Conservation (phyloP, 1,284 basidiomycete genomes). For the Leucoagaricus sp. region DNA sequence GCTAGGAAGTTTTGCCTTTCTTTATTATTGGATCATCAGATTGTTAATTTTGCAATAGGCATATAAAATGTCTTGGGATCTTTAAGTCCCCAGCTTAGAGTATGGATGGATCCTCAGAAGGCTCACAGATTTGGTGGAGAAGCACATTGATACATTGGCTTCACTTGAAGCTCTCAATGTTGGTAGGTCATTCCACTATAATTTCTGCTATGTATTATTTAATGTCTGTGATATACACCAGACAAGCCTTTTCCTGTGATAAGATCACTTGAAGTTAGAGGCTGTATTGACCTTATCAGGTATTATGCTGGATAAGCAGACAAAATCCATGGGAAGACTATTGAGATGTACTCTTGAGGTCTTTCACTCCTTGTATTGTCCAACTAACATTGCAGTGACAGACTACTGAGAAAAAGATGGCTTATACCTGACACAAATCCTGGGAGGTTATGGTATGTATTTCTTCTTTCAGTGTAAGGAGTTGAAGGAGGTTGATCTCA, state of each 20-base stretch:
- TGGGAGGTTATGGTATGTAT: conserved; percentile 73
- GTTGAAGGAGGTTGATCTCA: background rate
- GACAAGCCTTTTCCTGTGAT: conserved; percentile 52
- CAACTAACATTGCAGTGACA: conserved; percentile 18
- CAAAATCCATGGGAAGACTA: conserved; percentile 67
- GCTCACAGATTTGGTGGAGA: conserved; percentile 76
- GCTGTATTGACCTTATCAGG: conserved; percentile 23
- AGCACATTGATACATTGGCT: conserved; percentile 68
- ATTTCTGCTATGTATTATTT: conserved; percentile 37
- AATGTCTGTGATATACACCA: conserved; percentile 50
- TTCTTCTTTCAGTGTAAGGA: conserved; percentile 15
- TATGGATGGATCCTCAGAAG: conserved; percentile 69
- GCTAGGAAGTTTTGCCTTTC: conserved; percentile 55
- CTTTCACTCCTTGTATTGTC: background rate
- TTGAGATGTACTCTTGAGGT: conserved; percentile 37
- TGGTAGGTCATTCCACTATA: conserved; percentile 35
- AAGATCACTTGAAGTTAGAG: conserved; percentile 35
- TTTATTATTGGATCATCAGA: background rate
- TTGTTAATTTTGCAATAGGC: conserved; percentile 51
- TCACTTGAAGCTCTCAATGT: conserved; percentile 82
- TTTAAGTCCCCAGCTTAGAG: conserved; percentile 56
- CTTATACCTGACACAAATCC: conserved; percentile 85
- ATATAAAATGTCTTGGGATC: conserved; percentile 75
- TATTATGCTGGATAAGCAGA: conserved; percentile 55
- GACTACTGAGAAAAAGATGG: conserved; percentile 64